Conservation (phyloP, 2,329 filamentous ascomycete genomes). For the Pseudocercospora vitis region DNA sequence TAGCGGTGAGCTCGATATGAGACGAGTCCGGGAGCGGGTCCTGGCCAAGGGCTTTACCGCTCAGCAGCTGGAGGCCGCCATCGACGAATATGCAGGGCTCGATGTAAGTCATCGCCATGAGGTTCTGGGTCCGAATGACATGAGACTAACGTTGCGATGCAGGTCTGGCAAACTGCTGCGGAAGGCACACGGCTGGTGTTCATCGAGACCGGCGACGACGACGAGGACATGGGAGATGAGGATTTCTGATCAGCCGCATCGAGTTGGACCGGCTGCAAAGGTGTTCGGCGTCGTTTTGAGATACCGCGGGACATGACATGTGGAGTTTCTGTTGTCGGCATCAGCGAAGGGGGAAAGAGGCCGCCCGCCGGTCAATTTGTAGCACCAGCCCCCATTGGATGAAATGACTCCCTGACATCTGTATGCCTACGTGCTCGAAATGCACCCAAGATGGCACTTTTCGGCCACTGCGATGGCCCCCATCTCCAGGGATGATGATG, state of each 20-base stretch:
- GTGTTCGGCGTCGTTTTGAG: constrained; percentile 19
- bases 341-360: constrained; percentile 25
- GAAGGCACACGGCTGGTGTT: constrained; percentile 57
- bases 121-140: not conserved
- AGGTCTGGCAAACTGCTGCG: constrained; percentile 58
- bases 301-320: constrained; percentile 2
- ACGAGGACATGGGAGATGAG: constrained; percentile 39
- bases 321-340: constrained; percentile 9
- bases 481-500: not conserved
- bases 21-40: constrained; percentile 85
- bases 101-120: constrained; percentile 68
- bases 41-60: constrained; percentile 95
- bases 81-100: constrained; percentile 84
- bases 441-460: not conserved
- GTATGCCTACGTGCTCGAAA: not conserved
- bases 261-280: constrained; percentile 6
- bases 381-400: constrained; percentile 14
- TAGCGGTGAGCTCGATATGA: constrained; percentile 75
- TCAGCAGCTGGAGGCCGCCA: constrained; percentile 80
- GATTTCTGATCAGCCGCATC: constrained; percentile 27
- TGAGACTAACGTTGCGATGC: constrained; percentile 35
- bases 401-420: constrained; percentile 13
- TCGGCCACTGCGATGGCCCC: constrained; percentile 18
- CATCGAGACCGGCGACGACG: constrained; percentile 53
- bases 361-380: constrained; percentile 17